Evolutionary conservation across 805 yeast species (phyloP), one percentile per base, ranked within the genome.

Genomic region (Yarrowia porcina): DNA sequence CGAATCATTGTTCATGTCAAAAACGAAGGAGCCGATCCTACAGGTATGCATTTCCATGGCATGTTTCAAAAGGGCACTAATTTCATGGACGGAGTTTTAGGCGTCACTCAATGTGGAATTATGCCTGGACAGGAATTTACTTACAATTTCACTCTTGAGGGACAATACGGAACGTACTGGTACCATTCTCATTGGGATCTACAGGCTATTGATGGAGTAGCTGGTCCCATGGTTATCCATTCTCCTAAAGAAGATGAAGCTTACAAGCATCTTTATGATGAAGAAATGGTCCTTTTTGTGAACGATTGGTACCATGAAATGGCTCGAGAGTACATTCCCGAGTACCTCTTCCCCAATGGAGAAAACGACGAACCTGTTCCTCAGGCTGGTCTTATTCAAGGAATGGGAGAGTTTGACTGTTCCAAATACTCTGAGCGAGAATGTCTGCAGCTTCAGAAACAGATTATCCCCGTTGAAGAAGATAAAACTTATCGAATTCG

Each of bases 41-140:
- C 81, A 0, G 67, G 82, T 0, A 56, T 82, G n/a, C 87, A 83
- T 66, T 82, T 81, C 70, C 86, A 83, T 65, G 86, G 87, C 0
- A 67, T 82, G 60, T 72, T 75, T 10, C 83, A 80, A 64, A 72
- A 74, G 11, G 80, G 78, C 1, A 77, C 83, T 10, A 77, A 78
- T 13, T 78, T 74, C 71, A 74, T 79, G 65, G 87, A 83, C 63
- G 87, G 87, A 17, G 82, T 79, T 1, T 73, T 79, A 0, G 81
- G 79, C 2, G 73, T 82, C 36, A 79, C 83, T 8, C 85, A 83
- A 66, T 77, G 82, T 60, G 80, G 82, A 1, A 79, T 83, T n/a
- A 70, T 70, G 7, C 76, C 79, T 10, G 83, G 82, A 0, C 71
- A 69, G 8, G 63, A 71, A 2, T 81, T 76, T 69, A 71, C 74